Percentiles rank a stretch among this genome's conserved stretches.
Conservation (phyloP, 371 early-diverging fungal species). For the Rhizomucor miehei region DNA sequence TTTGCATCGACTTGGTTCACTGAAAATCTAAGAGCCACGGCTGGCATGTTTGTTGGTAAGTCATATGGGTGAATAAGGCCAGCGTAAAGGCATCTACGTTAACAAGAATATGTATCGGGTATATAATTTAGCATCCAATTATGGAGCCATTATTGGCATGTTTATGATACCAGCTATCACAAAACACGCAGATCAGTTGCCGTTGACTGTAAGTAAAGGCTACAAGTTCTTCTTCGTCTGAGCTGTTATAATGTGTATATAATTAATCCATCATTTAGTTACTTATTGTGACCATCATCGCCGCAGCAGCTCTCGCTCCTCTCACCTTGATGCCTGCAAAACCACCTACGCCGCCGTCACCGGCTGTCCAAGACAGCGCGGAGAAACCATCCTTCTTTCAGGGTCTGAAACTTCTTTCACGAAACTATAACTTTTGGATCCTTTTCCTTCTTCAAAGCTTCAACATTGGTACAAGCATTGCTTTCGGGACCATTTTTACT, state of each 20-base stretch:
- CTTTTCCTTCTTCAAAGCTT: slow-evolving; percentile 40
- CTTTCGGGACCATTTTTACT: slow-evolving; percentile 46
- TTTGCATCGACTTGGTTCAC: slow-evolving; percentile 68
- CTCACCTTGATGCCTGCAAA: slow-evolving; percentile 37
- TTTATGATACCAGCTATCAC: slow-evolving; percentile 53
- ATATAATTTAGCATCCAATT: slow-evolving; percentile 32
- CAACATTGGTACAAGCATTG: slow-evolving; percentile 49
- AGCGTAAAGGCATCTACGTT: not conserved
- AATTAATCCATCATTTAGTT: slow-evolving; percentile 10
- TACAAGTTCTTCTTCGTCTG: too few relatives aligned
- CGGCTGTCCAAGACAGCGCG: slow-evolving; percentile 2
- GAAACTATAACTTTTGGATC: slow-evolving; percentile 42
- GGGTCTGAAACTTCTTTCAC: slow-evolving; percentile 29
- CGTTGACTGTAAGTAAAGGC: slow-evolving; percentile 20
- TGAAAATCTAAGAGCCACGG: slow-evolving; percentile 58
- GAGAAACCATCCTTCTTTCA: slow-evolving; percentile 30
- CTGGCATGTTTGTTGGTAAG: slow-evolving; percentile 58
- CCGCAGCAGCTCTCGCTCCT: slow-evolving; percentile 24
- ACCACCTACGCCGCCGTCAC: slow-evolving; percentile 49
- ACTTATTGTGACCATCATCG: slow-evolving; percentile 36
- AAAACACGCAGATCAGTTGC: slow-evolving; percentile 29
- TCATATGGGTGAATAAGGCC: not conserved
- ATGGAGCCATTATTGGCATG: slow-evolving; percentile 58
- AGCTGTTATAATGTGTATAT: too few relatives aligned
- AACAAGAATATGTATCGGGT: not conserved